Base-by-base conservation (phyloP, 441 rosid species). In the Iberis amara region DNA sequence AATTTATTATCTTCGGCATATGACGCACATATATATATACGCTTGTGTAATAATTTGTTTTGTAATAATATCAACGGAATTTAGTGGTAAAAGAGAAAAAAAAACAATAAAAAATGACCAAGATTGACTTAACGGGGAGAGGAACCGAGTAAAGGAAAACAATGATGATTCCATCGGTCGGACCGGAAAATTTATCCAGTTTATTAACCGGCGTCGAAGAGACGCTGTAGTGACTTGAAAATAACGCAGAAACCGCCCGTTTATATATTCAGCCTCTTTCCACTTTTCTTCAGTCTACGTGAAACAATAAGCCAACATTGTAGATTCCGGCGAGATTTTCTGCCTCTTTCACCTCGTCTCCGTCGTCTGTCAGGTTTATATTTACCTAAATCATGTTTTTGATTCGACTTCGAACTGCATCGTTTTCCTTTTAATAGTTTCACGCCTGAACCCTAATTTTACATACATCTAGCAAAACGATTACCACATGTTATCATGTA, bases 371-470 rank as follows among this genome's bases (percentile, higher is more conserved):
- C 27, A 24, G 27, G 27, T 24, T 18, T 11, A 4, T 5, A 41
- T 55, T 39, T 8, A 3, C 13, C 7, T 28, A 2, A 46, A 1
- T 44, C 31, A 21, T 40, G 3, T 18, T 33, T 23, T 18, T 2
- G 8, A 12, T 27, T 39, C 14, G 24, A 26, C 7, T 1, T 8
- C 0, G 8, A 38, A 21, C 2, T 21, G 4, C 9, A 36, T 7
- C 7, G 14, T 50, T 11, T 18, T 35, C 41, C 28, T 9, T 13
- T 14, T 14, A 4, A 14, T 4, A 10, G 55, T 50, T 51, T 36
- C 43, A 24, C 21, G 56, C 55, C 15, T 33, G 56, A 24, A 37
- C 35, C 56, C 44, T 52, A 51, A 8, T 37, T 30, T 28, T 35
- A 23, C 28, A 30, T 13, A 32, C 8, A 28, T 10, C 15, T 0